Evolutionary conservation across 352 stramenopile species (phyloP), one percentile per base, ranked within the genome.

Genomic region (Pythium scleroteichum): DNA sequence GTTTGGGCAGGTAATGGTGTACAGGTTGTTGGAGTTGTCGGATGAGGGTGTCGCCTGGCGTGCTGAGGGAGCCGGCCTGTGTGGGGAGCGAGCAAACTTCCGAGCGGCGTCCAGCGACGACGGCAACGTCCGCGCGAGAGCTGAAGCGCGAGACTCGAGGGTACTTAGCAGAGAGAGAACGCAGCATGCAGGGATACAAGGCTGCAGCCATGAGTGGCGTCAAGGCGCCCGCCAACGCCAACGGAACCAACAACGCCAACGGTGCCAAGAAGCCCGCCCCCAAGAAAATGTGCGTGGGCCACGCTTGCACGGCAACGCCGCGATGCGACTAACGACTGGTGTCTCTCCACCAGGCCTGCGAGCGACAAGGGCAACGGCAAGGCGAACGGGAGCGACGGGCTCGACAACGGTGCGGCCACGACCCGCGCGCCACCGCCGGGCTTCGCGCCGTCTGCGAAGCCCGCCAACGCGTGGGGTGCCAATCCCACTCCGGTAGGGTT

Each of bases 381-480:
- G 40, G 17, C 24, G 23, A 62, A 57, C 24, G 52, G 50, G 23
- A 29, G n/a, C 27, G 48, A 50, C 47, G 54, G 17, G 29, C 4
- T 7, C 53, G 29, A 49, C 53, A 20, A 56, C 50, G 10, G 61
- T 52, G 54, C 54, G 2, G 24, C 40, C 65, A 24, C 62, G 32
- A 19, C 55, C 60, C 50, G 68, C 70, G 66, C 63, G 23, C 56
- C 76, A 4, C 66, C 76, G 6, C 76, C 76, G 8, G 68, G 74
- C n/a, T 82, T 77, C 22, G 73, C 68, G 4, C 51, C 78, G 50
- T 42, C 58, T 42, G 53, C 26, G 64, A 49, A 23, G 59, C 52
- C 52, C n/a, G n/a, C n/a, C 24, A 51, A 59, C 40, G 52, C 52
- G 26, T 50, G 40, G 52, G 52, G 39, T 16, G 38, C 51, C n/a